Conservation (phyloP, 495 filamentous ascomycete species). For the Delitschia confertaspora region DNA sequence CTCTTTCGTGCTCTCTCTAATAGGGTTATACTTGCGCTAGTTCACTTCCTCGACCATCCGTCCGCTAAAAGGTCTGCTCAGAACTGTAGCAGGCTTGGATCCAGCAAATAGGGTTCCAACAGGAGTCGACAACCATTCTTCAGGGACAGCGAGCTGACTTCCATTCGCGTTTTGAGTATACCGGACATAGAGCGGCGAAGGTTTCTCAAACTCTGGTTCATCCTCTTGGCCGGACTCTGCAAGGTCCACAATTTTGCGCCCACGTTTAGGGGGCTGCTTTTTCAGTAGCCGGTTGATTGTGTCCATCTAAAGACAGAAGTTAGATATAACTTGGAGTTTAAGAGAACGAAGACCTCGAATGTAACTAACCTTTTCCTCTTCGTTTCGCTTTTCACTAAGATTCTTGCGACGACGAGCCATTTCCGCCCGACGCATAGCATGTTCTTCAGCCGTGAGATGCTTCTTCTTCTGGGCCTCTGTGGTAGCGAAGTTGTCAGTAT, state of each 20-base stretch:
- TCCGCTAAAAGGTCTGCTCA: constrained; percentile 12
- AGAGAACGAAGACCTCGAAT: background rate
- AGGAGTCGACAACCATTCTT: constrained; percentile 67
- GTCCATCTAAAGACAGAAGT: constrained; percentile 59
- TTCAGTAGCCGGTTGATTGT: constrained; percentile 96
- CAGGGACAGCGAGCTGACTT: constrained; percentile 62
- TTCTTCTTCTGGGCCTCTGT: constrained; percentile 90
- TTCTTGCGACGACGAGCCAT: constrained; percentile 95
- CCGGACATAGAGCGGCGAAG: constrained; percentile 63
- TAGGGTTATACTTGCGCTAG: no score
- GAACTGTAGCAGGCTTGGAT: background rate
- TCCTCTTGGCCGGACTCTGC: constrained; percentile 48
- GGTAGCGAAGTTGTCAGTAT: background rate
- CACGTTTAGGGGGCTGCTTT: constrained; percentile 87
- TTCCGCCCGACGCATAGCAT: constrained; percentile 88
- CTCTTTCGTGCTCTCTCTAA: no score
- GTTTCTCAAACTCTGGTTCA: constrained; percentile 41
- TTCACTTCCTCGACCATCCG: constrained; percentile 32
- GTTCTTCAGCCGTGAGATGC: constrained; percentile 83
- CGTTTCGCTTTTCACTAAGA: constrained; percentile 93
- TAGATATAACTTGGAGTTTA: constrained; percentile 3
- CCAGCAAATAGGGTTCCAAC: constrained; percentile 53
- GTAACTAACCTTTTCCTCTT: constrained; percentile 82
- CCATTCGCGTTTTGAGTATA: constrained; percentile 70
- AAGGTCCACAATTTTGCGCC: constrained; percentile 42